phyloP scores from a whole-genome alignment of 2,329 filamentous ascomycete genomes.

The Didymella arachidicola region DNA sequence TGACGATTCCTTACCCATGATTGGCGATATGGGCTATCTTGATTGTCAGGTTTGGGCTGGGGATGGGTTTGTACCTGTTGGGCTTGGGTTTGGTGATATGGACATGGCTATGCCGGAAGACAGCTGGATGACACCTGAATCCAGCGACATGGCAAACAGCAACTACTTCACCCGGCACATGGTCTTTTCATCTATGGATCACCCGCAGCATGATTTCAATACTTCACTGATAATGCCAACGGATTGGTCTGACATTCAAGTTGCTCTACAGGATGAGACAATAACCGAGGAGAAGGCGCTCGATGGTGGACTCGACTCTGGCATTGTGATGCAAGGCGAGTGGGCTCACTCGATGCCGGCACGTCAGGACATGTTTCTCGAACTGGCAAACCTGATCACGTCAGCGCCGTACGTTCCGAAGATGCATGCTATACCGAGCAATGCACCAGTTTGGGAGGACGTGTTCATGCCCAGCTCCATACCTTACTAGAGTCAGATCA shows the following conservation, averaged over 20 bases:
- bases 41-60: slow-evolving; percentile 35
- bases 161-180: slow-evolving; percentile 8
- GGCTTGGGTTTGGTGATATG: slow-evolving; percentile 32
- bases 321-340: slow-evolving; percentile 52
- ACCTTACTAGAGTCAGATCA: neutral
- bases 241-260: neutral
- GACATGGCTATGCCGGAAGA: slow-evolving; percentile 29
- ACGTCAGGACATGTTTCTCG: slow-evolving; percentile 39
- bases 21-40: slow-evolving; percentile 35
- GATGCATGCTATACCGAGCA: slow-evolving; percentile 38
- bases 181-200: neutral
- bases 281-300: neutral
- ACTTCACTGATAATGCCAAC: neutral
- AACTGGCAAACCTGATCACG: slow-evolving; percentile 37
- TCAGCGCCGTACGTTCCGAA: slow-evolving; percentile 51
- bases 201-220: neutral
- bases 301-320: slow-evolving; percentile 17
- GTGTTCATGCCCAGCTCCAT: slow-evolving; percentile 31
- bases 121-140: slow-evolving; percentile 22
- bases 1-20: slow-evolving; percentile 32
- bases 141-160: slow-evolving; percentile 25
- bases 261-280: neutral
- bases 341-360: slow-evolving; percentile 46
- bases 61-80: slow-evolving; percentile 31
- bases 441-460: slow-evolving; percentile 51